Evolutionary conservation across 1,139 yeast species (phyloP).

Genomic region (Blastobotrys petasosporus): DNA sequence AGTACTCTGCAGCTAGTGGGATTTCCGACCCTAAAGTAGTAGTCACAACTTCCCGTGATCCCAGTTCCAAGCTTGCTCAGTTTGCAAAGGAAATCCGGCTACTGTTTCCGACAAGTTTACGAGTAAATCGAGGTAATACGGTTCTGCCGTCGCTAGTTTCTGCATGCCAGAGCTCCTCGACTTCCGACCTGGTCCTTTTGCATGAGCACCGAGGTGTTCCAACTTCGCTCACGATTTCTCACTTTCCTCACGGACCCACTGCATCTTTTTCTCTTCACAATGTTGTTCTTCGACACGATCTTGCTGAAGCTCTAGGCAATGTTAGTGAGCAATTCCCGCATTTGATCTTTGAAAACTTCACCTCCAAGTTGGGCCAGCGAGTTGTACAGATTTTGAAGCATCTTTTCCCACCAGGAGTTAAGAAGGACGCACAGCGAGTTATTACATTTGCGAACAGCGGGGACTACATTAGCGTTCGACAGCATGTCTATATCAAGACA

Average conservation of each 20-base stretch:
- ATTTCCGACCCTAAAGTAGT: conserved; percentile 86
- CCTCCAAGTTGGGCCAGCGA: conserved; percentile 76
- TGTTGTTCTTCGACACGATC: conserved; percentile 90
- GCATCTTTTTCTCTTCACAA: conserved; percentile 91
- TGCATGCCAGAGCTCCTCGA: conserved; percentile 70
- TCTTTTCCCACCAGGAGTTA: conserved; percentile 95
- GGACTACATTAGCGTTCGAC: conserved; percentile 89
- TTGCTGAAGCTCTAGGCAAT: conserved; percentile 69
- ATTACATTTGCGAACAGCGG: conserved; percentile 86
- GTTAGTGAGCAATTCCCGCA: conserved; percentile 92
- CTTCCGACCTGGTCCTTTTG: conserved; percentile 75
- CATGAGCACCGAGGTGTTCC: conserved; percentile 99
- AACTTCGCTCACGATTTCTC: conserved; percentile 84
- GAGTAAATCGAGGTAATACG: conserved; percentile 90
- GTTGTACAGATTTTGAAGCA: conserved; percentile 79
- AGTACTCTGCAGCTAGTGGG: conserved; percentile 82
- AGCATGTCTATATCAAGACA: conserved; percentile 87
- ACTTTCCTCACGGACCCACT: conserved; percentile 98
- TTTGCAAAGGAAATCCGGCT: conserved; percentile 89
- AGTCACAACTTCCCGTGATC: conserved; percentile 91
- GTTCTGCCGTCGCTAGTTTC: conserved; percentile 78
- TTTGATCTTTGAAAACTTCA: conserved; percentile 84
- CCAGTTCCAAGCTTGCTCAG: conserved; percentile 76
- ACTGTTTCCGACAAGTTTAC: conserved; percentile 81
- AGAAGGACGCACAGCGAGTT: conserved; percentile 80